Evolutionary conservation across 2,329 filamentous ascomycete species (phyloP), one percentile per base, ranked within the genome.

Genomic region (Xylariales sp.): DNA sequence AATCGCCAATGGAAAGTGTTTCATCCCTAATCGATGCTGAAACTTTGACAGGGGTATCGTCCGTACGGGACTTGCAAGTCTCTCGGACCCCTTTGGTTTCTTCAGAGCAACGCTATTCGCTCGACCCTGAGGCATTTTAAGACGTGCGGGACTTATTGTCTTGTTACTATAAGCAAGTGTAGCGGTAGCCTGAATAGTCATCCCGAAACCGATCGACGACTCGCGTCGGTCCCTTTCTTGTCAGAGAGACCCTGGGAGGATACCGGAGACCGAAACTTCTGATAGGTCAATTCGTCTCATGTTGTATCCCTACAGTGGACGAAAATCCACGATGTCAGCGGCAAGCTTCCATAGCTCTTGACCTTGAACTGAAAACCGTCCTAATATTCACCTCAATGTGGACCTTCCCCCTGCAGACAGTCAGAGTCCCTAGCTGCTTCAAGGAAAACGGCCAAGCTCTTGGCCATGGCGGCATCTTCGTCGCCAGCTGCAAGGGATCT

Each of bases 131-230:
- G 53, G 53, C 48, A 56, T 56, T 56, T 54, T 52, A 18, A 42
- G 21, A 42, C 33, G 14, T 28, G 40, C 28, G 36, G 34, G 31
- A 38, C 33, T 40, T 27, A 22, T 32, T 29, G 40, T 14, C 18
- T 37, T 24, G 19, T 20, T 18, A 19, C 29, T 38, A 34, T 31
- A 18, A 27, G 20, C 24, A 28, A 34, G 29, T 35, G 29, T 12
- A 39, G 20, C 12, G 24, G 43, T 53, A 47, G 45, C 50, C 46
- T 34, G 35, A 51, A 48, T 35, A 31, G 46, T 47, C 42, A 19
- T 48, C 49, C 46, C 52, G 53, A 56, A 54, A 56, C 53, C 38
- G 53, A 53, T 54, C 53, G 48, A 49, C 52, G 45, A 31, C 27
- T 44, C 45, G 49, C 38, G 46, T 46, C 48, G 44, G 44, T 21